Conservation (phyloP, 2,329 filamentous ascomycete genomes). For the Amauroascus verrucosus region DNA sequence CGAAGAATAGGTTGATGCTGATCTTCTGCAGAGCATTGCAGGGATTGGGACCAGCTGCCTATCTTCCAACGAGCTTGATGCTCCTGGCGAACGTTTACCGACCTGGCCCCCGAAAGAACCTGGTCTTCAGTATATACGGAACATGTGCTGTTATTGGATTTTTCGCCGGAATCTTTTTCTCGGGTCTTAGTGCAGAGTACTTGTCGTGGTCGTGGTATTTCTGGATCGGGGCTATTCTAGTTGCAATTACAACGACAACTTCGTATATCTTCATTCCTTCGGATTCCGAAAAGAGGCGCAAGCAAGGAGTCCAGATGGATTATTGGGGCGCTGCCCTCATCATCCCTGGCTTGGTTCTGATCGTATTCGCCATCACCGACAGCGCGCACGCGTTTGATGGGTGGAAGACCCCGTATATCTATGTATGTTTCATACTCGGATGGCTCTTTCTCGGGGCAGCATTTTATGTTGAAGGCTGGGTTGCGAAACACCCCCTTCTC, state of each 20-base stretch:
- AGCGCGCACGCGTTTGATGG: conserved; percentile 56
- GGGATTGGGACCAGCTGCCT: conserved; percentile 62
- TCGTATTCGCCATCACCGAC: conserved; percentile 67
- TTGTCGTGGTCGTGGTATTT: conserved; percentile 58
- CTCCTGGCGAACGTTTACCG: conserved; percentile 55
- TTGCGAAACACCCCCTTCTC: conserved; percentile 57
- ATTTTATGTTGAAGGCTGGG: conserved; percentile 62
- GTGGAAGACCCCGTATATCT: conserved; percentile 66
- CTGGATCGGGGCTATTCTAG: conserved; percentile 51
- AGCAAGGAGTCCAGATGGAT: conserved; percentile 52
- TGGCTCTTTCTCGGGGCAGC: conserved; percentile 49
- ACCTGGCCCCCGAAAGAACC: conserved; percentile 58
- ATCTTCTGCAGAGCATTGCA: conserved; percentile 64
- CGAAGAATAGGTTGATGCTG: conserved; percentile 56
- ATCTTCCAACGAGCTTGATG: conserved; percentile 58
- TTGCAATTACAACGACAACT: conserved; percentile 37
- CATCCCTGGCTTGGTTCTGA: conserved; percentile 54
- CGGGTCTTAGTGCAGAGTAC: conserved; percentile 48
- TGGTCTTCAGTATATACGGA: conserved; percentile 53
- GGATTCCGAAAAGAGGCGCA: conserved; percentile 30
- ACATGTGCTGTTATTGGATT: conserved; percentile 42
- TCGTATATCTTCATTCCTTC: conserved; percentile 44
- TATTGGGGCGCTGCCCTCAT: conserved; percentile 54
- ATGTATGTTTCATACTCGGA: conserved; percentile 54
- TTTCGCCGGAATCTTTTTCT: conserved; percentile 53